Evolutionary conservation across 1,284 basidiomycete species (phyloP).

Genomic region (Trametes polyzona): DNA sequence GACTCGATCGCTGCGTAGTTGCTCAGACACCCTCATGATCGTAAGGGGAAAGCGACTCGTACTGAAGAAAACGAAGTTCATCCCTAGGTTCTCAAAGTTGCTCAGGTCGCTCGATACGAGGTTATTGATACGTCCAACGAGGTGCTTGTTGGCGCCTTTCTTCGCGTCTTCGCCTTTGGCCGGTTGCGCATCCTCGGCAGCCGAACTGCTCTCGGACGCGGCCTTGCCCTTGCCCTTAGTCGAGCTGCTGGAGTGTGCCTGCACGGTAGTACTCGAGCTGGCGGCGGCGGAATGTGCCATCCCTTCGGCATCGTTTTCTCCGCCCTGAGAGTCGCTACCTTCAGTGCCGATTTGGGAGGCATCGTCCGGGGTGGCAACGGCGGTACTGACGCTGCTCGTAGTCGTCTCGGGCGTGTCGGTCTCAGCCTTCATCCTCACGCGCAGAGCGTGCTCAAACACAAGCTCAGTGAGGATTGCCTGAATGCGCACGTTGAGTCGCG

Average conservation of each 20-base stretch:
- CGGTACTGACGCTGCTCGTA: constrained; percentile 18
- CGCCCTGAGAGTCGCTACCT: too few relatives aligned
- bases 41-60: background rate
- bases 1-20: constrained; percentile 16
- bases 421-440: constrained; percentile 52
- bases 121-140: constrained; percentile 53
- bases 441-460: constrained; percentile 59
- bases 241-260: background rate
- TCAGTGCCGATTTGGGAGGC: constrained; percentile 23
- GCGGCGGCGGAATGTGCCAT: constrained; percentile 16
- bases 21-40: background rate
- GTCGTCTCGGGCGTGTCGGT: constrained; percentile 2
- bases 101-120: constrained; percentile 21
- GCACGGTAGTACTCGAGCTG: constrained; percentile 6
- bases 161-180: constrained; percentile 12
- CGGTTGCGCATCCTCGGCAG: background rate
- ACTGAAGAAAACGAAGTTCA: constrained; percentile 7
- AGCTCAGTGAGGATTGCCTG: constrained; percentile 52
- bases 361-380: constrained; percentile 32
- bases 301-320: constrained; percentile 12
- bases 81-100: constrained; percentile 6
- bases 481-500: background rate
- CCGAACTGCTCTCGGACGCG: constrained; percentile 1
- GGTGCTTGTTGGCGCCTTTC: constrained; percentile 39
- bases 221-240: constrained; percentile 26